Evolutionary conservation across 495 filamentous ascomycete genomes (phyloP).

Genomic region (Trichoderma erinaceum): DNA sequence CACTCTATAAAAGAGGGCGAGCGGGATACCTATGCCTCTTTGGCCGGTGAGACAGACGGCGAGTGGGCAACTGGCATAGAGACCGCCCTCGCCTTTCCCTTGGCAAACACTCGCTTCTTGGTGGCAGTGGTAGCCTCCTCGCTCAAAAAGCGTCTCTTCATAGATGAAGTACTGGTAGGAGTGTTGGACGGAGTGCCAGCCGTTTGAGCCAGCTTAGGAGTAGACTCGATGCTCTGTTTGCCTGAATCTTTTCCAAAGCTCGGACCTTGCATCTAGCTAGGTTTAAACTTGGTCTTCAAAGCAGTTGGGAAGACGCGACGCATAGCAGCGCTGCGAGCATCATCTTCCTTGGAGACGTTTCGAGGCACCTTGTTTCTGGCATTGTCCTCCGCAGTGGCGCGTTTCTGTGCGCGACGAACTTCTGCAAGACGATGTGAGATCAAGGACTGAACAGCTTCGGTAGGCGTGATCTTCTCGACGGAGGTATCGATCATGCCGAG

Average conservation of each 20-base stretch:
- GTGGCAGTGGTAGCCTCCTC: not conserved
- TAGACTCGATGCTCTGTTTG: not conserved
- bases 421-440: not conserved
- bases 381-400: not conserved
- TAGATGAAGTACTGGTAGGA: not conserved
- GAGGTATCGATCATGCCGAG: not conserved
- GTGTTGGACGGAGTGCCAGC: not conserved
- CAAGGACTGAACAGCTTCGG: not conserved
- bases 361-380: not conserved
- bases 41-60: not conserved
- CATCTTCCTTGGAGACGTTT: not conserved
- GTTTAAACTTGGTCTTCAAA: not conserved
- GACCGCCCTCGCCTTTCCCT: not conserved
- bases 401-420: too few species aligned
- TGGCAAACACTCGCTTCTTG: not conserved
- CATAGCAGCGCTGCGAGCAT: not conserved
- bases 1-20: not conserved
- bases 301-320: not conserved
- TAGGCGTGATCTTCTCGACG: not conserved
- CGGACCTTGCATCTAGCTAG: not conserved
- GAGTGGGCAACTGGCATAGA: not conserved
- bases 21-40: not conserved
- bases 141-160: not conserved
- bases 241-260: not conserved
- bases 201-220: not conserved